Percentiles rank a stretch among this genome's conserved stretches.
Evolutionary conservation across 495 filamentous ascomycete species (phyloP).

Genomic region (Bacidia rubella): DNA sequence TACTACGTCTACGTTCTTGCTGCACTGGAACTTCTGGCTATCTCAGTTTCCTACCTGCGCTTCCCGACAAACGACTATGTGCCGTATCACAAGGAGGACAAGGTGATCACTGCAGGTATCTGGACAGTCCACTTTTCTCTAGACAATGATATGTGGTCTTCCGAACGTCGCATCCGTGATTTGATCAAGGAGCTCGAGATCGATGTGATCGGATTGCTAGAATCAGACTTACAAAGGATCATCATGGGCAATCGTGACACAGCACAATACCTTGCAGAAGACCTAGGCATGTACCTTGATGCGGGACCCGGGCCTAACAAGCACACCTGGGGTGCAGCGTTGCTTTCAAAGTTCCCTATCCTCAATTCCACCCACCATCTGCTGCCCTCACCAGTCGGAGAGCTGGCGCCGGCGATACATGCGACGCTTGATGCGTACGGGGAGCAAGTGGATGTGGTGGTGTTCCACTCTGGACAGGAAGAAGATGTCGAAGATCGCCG

Average conservation of each 20-base stretch:
- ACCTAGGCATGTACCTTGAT: constrained; percentile 96
- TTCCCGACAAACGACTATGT: constrained; percentile 88
- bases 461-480: constrained; percentile 98
- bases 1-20: constrained; percentile 66
- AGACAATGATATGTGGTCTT: constrained; percentile 98
- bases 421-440: constrained; percentile 91
- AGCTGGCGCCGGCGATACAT: constrained; percentile 91
- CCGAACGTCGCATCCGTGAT: constrained; percentile 85
- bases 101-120: constrained; percentile 81
- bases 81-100: constrained; percentile 78
- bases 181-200: constrained; percentile 86
- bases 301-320: constrained; percentile 97
- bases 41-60: constrained; percentile 74
- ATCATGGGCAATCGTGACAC: constrained; percentile 99
- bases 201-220: constrained; percentile 87
- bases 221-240: constrained; percentile 89
- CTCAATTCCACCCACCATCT: constrained; percentile 94
- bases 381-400: constrained; percentile 82
- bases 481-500: constrained; percentile 91
- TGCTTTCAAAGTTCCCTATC: constrained; percentile 96
- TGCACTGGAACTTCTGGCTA: constrained; percentile 61
- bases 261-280: constrained; percentile 89
- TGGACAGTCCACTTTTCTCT: constrained; percentile 99
- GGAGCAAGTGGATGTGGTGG: constrained; percentile 78
- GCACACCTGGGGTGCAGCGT: constrained; percentile 91